phyloP scores from a whole-genome alignment of 1,139 yeast species.

The Candida sp. region DNA sequence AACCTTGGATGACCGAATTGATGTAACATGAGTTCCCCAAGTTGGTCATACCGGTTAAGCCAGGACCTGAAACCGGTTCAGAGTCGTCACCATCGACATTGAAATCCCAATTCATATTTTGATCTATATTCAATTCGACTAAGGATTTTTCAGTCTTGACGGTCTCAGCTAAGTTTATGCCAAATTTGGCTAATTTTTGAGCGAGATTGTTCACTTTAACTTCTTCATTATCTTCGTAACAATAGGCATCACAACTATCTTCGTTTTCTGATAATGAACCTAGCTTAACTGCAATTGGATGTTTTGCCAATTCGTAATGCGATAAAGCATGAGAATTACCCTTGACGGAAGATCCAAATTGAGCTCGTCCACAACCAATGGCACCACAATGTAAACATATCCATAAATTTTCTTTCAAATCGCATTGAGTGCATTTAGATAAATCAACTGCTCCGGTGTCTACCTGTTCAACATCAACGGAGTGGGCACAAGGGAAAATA shows the following conservation, averaged over 20 bases:
- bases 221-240: conserved; percentile 89
- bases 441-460: conserved; percentile 17
- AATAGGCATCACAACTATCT: conserved; percentile 68
- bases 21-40: conserved; percentile 93
- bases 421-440: conserved; percentile 59
- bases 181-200: conserved; percentile 52
- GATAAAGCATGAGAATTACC: conserved; percentile 89
- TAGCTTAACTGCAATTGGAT: conserved; percentile 82
- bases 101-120: conserved; percentile 92
- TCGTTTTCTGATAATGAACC: conserved; percentile 76
- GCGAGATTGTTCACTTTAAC: conserved; percentile 66
- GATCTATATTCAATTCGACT: conserved; percentile 88
- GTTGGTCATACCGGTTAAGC: conserved; percentile 79
- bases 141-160: conserved; percentile 79
- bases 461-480: conserved; percentile 47
- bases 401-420: conserved; percentile 73
- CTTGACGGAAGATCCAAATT: conserved; percentile 80
- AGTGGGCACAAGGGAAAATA: conserved; percentile 75
- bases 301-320: conserved; percentile 58
- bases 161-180: conserved; percentile 59
- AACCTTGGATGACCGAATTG: conserved; percentile 74
- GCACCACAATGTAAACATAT: conserved; percentile 88
- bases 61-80: conserved; percentile 66
- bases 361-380: conserved; percentile 89
- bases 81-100: conserved; percentile 75